Base-by-base conservation (phyloP, 2,329 filamentous ascomycete genomes). In the Ophiostoma triangulosporum region DNA sequence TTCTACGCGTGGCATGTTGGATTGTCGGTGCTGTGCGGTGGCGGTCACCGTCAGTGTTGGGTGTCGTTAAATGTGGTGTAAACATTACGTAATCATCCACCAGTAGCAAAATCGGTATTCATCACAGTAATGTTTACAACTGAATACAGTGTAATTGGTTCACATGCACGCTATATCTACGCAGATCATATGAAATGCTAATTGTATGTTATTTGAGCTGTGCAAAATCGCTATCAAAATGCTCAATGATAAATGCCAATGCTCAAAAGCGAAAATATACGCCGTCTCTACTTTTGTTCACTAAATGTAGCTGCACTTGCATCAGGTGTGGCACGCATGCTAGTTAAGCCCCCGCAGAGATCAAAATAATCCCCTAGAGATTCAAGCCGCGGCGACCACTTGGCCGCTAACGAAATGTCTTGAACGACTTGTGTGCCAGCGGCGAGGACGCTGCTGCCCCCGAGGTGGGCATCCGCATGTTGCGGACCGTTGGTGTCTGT, bases 401-500 rank as follows among this genome's bases (percentile, higher is more conserved):
- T 29, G 20, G 4, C 17, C 31, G 15, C 50, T 62, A 74, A 48
- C 72, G 67, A 52, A 73, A 73, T 12, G 68, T 71, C 59, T 66
- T 68, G 53, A 71, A 67, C 9, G 70, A 69, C 62, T 74, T 73
- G 57, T 71, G 69, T 17, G 69, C 69, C 51, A 73, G 60, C 17
- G 71, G 72, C 50, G 71, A 73, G 36, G 65, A 60, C 6, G 56
- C 61, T 17, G 65, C 58, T 26, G 58, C 59, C 14, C 63, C 59
- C 57, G 66, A 46, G n/a, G 26, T 58, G 22, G 62, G 70, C 54
- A 72, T 64, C 40, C 75, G 70, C 22, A 73, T 69, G 31, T 71
- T 72, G 24, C 74, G 70, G 62, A 73, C 70, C 56, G 73, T 77
- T 1, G 78, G 75, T 8, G 78, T 81, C 58, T 80, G 75, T 20